These are phyloP conservation scores for Corynascus novoguineensis DNA, from an alignment of 495 filamentous ascomycete species.

Conservation along the genomic window DNA sequence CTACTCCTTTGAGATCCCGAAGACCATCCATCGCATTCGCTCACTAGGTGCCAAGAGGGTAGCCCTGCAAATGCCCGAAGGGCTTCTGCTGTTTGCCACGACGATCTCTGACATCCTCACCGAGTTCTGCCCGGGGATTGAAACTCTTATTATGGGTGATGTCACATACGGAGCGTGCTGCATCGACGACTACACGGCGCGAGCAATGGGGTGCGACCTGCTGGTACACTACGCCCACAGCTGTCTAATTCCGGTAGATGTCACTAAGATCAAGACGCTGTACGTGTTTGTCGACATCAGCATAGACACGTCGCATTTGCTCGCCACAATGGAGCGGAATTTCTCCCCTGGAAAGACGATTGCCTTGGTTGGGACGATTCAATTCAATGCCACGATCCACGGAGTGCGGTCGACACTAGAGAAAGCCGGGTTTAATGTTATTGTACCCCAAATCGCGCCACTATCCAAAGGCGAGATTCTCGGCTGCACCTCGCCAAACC, in stretches of 20 bases:
- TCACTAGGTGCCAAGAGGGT: slow-evolving; percentile 68
- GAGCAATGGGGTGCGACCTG: slow-evolving; percentile 89
- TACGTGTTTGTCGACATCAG: slow-evolving; percentile 98
- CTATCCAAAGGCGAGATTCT: slow-evolving; percentile 91
- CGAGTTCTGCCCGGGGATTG: slow-evolving; percentile 83
- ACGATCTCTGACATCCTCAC: slow-evolving; percentile 97
- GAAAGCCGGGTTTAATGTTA: slow-evolving; percentile 69
- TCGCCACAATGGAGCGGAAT: slow-evolving; percentile 83
- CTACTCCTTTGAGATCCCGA: slow-evolving; percentile 97
- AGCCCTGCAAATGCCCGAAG: slow-evolving; percentile 93
- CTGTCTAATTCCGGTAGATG: slow-evolving; percentile 91
- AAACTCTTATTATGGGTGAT: slow-evolving; percentile 97
- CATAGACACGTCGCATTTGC: slow-evolving; percentile 82
- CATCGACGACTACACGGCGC: slow-evolving; percentile 96
- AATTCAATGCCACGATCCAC: slow-evolving; percentile 97
- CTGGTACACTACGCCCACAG: slow-evolving; percentile 96
- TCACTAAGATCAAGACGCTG: slow-evolving; percentile 89
- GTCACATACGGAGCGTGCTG: slow-evolving; percentile 99
- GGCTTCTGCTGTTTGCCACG: slow-evolving; percentile 90
- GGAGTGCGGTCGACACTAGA: slow-evolving; percentile 69
- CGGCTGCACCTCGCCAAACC: slow-evolving; percentile 84
- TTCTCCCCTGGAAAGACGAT: slow-evolving; percentile 78
- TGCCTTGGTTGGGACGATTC: slow-evolving; percentile 93
- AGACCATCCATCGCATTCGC: slow-evolving; percentile 93
- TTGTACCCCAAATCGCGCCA: slow-evolving; percentile 90